Evolutionary conservation across 1,284 basidiomycete genomes (phyloP), one percentile per base, ranked within the genome.

Genomic region (Pseudozyma pruni): DNA sequence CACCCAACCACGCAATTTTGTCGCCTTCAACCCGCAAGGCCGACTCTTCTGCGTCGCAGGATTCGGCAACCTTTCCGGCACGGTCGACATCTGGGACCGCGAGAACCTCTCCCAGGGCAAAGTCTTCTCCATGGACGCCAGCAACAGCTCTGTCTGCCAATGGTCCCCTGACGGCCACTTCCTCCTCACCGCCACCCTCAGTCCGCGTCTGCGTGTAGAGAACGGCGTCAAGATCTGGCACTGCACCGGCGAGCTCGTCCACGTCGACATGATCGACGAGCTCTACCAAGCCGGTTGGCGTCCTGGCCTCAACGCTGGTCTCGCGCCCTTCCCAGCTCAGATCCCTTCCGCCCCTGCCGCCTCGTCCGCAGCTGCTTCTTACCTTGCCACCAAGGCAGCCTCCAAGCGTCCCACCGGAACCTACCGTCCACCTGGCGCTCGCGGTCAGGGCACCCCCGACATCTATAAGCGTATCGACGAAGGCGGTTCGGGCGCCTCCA

Each of bases 171-270:
- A 94, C 74, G 95, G 95, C 10, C 89, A 91, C 43, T 95, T 91
- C 85, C 86, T 98, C 40, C 86, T 98, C 74, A 97, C 94, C 1
- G 94, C 94, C 1, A 98, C 93, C 0, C 87, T 98, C 27, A 94
- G 91, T 16, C 95, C 96, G 1, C 88, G 96, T 29, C 84, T 98
- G 51, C 89, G 96, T 35, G 96, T 98, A 50, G 95, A 98, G 85
- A 98, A 98, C 78, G 93, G 95, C 2, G 89, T 98, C 83, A 94
- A 93, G 84, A 87, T 98, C 61, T 98, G 91, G 91, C 94, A 97
- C 83, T 94, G 91, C 83, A 88, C 89, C 0, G 94, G 95, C 9
- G 86, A 89, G 6, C 87, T 98, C 20, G 83, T 97, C 31, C 92
- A 95, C 68, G 84, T 90, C 9, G 90, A 94, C 75, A 79, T 85